Evolutionary conservation across 495 filamentous ascomycete genomes (phyloP), one percentile per base, ranked within the genome.

Genomic region (Aspergillus affinis): DNA sequence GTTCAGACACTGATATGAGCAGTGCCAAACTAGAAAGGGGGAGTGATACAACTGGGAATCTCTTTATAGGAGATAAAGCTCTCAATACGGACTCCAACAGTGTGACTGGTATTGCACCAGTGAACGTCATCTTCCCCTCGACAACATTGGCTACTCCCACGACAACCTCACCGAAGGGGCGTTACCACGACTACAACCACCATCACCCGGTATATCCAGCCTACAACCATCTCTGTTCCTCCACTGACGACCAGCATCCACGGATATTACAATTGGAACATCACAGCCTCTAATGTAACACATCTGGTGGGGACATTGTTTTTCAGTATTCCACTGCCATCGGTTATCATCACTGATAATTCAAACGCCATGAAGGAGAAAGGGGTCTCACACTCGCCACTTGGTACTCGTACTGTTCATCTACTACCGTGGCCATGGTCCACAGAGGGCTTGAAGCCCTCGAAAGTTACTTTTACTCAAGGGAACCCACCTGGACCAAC

Each of bases 41-140:
- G 6, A 36, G 32, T 13, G 32, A 36, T 12, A 9, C 6, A 36
- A 36, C 32, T 36, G 10, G 32, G 4, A 6, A 2, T 36, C 32
- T 36, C 32, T 36, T 8, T 36, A 9, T 36, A 13, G 32, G 32
- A 6, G 6, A 36, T 6, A 12, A 36, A 12, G 32, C 9, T 8
- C 9, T 36, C 6, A 12, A 12, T 36, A 4, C 29, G 29, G 32
- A 36, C 9, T 36, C 32, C 2, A 48, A 23, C 18, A 50, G 15
- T 15, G 52, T 61, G 0, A 55, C 58, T 1, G 59, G 18, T 29
- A 46, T 61, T 17, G 53, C 51, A 4, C 59, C 59, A 0, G 47
- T 61, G 17, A 56, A 23, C 18, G 48, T 59, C 15, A 59, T 59
- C 50, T 59, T 54, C 26, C 57, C 57, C 20, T 20, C 19, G 50